Evolutionary conservation across 768 basidiomycete genomes (phyloP), one percentile per base, ranked within the genome.

Genomic region (Trametes punicea): DNA sequence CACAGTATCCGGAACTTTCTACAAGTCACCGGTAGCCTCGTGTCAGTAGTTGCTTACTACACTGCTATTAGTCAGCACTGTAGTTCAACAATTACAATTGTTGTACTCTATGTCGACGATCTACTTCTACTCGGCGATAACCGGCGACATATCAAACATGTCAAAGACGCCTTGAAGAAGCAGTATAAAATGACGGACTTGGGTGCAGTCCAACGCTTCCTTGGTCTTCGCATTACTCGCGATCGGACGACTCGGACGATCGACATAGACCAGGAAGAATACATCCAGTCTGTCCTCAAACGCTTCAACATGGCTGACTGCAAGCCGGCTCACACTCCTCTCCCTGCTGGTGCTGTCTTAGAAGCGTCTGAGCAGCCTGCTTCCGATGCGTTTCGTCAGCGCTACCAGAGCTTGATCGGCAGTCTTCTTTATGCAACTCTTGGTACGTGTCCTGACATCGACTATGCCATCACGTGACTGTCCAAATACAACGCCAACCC

Each of bases 361-460:
- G 39, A 40, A 18, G 9, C 48, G 59, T 21, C 26, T 47, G 2
- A 56, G 54, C 51, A 18, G 38, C 6, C 38, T 46, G 23, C 55
- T 65, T 4, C n/a, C 26, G 25, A 63, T 55, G 30, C 21, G 29
- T 23, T 18, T 41, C 15, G 39, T 41, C 11, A 40, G 40, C 23
- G 44, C 27, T 69, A 69, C 46, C 46, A 57, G 13, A 39, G 39
- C 15, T 42, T 58, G 2, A 36, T 71, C 15, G 67, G 67, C 9
- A 38, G 59, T 4, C 60, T 70, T 7, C 63, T 65, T 36, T 69
- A 69, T 49, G 54, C 72, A 0, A 60, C 72, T 2, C 49, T 72
- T 2, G 65, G 64, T 6, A 73, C 74, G 1, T 61, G 67, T 0
- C 74, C 75, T 0, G 73, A 79, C 38, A 64, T 77, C 10, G 60